A percentile compares a stretch with the other conserved stretches of the same genome.
phyloP scores from a whole-genome alignment of 805 yeast genomes.

The Candida caryicola region DNA sequence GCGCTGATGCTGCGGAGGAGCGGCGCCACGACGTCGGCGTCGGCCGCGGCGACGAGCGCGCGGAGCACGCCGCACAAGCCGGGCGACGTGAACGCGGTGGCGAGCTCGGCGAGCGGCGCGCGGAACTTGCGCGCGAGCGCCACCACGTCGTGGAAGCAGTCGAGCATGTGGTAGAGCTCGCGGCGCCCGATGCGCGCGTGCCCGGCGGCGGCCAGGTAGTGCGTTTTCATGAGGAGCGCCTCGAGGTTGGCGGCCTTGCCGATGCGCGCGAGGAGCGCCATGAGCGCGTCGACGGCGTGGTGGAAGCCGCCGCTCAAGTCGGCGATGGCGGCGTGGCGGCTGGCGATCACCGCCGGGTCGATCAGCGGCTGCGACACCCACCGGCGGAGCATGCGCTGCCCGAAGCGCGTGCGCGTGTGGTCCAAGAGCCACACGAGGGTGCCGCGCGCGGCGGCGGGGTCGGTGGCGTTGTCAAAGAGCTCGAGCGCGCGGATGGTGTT shows the following conservation, averaged over 20 bases:
- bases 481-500: slow-evolving; percentile 72
- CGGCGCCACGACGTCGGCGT: slow-evolving; percentile 27
- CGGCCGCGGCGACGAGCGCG: slow-evolving; percentile 32
- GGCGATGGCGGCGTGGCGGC: slow-evolving; percentile 58
- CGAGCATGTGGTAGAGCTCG: slow-evolving; percentile 31
- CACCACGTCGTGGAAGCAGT: slow-evolving; percentile 26
- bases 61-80: slow-evolving; percentile 38
- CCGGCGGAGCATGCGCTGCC: slow-evolving; percentile 57
- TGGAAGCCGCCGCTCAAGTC: slow-evolving; percentile 27
- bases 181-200: slow-evolving; percentile 28
- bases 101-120: slow-evolving; percentile 33
- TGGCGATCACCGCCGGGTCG: slow-evolving; percentile 49
- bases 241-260: slow-evolving; percentile 34
- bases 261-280: slow-evolving; percentile 21
- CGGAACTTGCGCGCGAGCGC: slow-evolving; percentile 29
- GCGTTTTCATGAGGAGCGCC: slow-evolving; percentile 34
- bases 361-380: slow-evolving; percentile 80
- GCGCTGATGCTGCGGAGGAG: slow-evolving; percentile 52
- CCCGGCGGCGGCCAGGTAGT: slow-evolving; percentile 32
- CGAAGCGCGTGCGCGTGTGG: slow-evolving; percentile 77
- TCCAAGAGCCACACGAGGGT: slow-evolving; percentile 77
- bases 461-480: slow-evolving; percentile 65
- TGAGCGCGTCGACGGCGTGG: slow-evolving; percentile 34
- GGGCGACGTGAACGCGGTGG: slow-evolving; percentile 29
- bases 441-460: slow-evolving; percentile 51